Conservation (phyloP, 805 yeast species). For the Wickerhamomyces hampshirensis region DNA sequence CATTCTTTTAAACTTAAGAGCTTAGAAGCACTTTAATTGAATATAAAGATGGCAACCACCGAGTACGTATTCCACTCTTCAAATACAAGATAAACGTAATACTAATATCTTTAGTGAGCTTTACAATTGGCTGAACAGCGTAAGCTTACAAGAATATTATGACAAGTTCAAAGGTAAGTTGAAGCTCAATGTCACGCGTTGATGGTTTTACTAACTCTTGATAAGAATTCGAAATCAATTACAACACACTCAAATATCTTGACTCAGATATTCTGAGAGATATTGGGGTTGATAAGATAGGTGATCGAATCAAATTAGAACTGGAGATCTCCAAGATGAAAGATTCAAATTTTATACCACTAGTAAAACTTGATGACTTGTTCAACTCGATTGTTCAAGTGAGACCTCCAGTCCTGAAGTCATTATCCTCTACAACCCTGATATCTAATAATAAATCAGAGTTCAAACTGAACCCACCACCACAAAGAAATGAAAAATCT, state of each 20-base stretch:
- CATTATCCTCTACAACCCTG: conserved; percentile 6
- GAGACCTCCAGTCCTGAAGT: conserved; percentile 3
- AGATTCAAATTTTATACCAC: conserved; percentile 8
- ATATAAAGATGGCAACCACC: neutral
- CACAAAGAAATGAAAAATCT: conserved; percentile 16
- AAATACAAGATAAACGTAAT: neutral
- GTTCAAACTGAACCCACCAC: conserved; percentile 18
- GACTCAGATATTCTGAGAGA: conserved; percentile 65
- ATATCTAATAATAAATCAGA: conserved; percentile 13
- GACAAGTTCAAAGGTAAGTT: conserved; percentile 8
- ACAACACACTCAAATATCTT: conserved; percentile 26
- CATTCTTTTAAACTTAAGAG: too few species aligned
- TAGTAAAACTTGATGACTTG: conserved; percentile 13
- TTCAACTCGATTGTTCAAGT: conserved; percentile 8
- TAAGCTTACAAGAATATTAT: conserved; percentile 6
- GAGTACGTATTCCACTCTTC: neutral
- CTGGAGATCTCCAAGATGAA: conserved; percentile 46
- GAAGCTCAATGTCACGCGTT: neutral
- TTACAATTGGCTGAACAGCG: conserved; percentile 8
- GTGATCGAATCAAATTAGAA: conserved; percentile 74
- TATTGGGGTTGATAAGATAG: conserved; percentile 70
- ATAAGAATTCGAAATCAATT: conserved; percentile 13
- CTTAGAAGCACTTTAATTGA: too few species aligned
- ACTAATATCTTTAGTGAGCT: conserved; percentile 5
- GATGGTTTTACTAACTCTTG: neutral